Evolutionary conservation across 2,329 filamentous ascomycete genomes (phyloP).

Genomic region (Cladosporium halotolerans): DNA sequence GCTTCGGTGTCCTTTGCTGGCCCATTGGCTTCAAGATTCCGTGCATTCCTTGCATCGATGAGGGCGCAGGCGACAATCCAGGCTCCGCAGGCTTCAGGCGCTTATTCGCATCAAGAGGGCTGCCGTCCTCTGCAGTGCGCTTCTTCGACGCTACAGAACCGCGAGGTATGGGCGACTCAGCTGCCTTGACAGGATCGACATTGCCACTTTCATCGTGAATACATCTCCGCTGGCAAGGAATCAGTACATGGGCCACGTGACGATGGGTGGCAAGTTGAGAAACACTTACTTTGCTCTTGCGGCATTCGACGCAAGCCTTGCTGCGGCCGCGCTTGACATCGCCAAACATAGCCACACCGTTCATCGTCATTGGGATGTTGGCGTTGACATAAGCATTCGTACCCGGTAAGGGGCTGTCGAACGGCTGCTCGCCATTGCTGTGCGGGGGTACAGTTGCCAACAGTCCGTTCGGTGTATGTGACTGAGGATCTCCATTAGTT

Average conservation of each 20-base stretch:
- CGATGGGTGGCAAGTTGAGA: slow-evolving; percentile 10
- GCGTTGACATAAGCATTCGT: slow-evolving; percentile 29
- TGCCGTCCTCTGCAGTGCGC: slow-evolving; percentile 37
- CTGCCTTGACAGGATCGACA: slow-evolving; percentile 58
- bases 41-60: slow-evolving; percentile 14
- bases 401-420: slow-evolving; percentile 21
- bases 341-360: slow-evolving; percentile 53
- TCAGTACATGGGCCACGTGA: slow-evolving; percentile 14
- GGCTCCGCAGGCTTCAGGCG: slow-evolving; percentile 17
- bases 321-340: slow-evolving; percentile 39
- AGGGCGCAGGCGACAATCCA: slow-evolving; percentile 5
- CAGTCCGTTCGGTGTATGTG: slow-evolving; percentile 8
- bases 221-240: slow-evolving; percentile 50
- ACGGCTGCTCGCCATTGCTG: slow-evolving; percentile 2
- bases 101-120: slow-evolving; percentile 22
- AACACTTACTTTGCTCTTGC: slow-evolving; percentile 47
- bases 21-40: slow-evolving; percentile 9
- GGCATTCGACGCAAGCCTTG: slow-evolving; percentile 61
- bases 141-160: slow-evolving; percentile 52
- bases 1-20: neutral
- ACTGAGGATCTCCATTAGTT: slow-evolving; percentile 11
- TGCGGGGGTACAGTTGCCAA: neutral
- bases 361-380: slow-evolving; percentile 45
- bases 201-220: slow-evolving; percentile 61
- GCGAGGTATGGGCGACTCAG: slow-evolving; percentile 55